phyloP scores from a whole-genome alignment of 1,139 yeast species.

The Suhomyces bolitotheri region DNA sequence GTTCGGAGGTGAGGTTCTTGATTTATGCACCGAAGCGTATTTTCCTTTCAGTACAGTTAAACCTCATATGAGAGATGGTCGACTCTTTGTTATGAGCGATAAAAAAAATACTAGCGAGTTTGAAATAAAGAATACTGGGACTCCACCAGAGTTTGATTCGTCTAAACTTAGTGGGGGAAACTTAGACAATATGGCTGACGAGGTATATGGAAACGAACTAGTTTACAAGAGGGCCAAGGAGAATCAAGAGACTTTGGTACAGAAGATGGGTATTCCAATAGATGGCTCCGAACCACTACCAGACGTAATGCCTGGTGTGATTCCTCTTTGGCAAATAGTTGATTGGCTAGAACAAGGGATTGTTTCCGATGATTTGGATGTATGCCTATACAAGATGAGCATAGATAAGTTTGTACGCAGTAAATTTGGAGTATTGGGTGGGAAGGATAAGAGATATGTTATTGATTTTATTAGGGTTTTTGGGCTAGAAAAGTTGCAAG shows the following conservation, averaged over 20 bases:
- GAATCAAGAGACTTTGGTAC: too few relatives aligned
- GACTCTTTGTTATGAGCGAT: constrained; percentile 40
- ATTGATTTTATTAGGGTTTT: constrained; percentile 20
- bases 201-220: constrained; percentile 34
- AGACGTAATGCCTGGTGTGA: constrained; percentile 50
- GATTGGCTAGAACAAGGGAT: constrained; percentile 24
- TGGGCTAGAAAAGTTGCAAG: constrained; percentile 17
- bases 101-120: constrained; percentile 14
- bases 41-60: constrained; percentile 41
- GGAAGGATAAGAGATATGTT: constrained; percentile 11
- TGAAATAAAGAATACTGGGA: constrained; percentile 20
- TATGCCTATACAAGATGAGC: constrained; percentile 18
- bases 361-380: constrained; percentile 20
- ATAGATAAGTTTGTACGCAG: constrained; percentile 16
- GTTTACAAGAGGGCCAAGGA: too few relatives aligned
- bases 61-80: constrained; percentile 36
- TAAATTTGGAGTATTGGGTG: constrained; percentile 22
- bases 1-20: constrained; percentile 73
- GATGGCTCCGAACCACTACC: too few relatives aligned
- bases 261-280: too few relatives aligned
- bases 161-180: constrained; percentile 14
- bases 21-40: constrained; percentile 49
- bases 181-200: constrained; percentile 33
- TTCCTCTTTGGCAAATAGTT: constrained; percentile 49
- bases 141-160: constrained; percentile 17